These are phyloP conservation scores for Amphirosellinia nigrospora DNA, from an alignment of 495 filamentous ascomycete genomes.

Conservation along the genomic window DNA sequence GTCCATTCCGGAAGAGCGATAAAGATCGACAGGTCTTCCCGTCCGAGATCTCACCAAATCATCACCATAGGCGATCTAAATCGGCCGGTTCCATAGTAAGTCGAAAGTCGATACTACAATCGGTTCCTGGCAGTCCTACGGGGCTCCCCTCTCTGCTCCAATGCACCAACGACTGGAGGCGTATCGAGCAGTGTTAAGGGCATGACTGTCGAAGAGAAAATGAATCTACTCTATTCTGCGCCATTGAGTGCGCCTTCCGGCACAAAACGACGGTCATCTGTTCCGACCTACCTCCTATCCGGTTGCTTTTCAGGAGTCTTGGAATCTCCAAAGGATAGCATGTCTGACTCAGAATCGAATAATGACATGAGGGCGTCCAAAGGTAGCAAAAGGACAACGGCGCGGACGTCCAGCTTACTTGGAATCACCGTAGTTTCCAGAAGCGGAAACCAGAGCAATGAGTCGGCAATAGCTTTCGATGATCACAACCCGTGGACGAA, in stretches of 20 bases:
- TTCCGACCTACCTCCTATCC: conserved; percentile 53
- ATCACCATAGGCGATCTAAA: conserved; percentile 49
- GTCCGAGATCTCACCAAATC: conserved; percentile 44
- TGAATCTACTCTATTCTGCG: conserved; percentile 52
- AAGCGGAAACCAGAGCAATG: conserved; percentile 21
- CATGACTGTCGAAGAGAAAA: conserved; percentile 61
- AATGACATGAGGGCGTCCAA: conserved; percentile 32
- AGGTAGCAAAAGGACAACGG: conserved; percentile 43
- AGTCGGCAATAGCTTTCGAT: conserved; percentile 19
- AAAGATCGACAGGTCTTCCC: conserved; percentile 48
- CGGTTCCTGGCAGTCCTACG: conserved; percentile 55
- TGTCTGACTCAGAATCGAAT: neutral
- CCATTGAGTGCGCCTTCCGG: conserved; percentile 44
- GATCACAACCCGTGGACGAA: conserved; percentile 40
- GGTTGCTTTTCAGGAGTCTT: conserved; percentile 31
- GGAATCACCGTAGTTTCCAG: conserved; percentile 47
- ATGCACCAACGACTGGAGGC: conserved; percentile 44
- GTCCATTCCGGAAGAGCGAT: conserved; percentile 53
- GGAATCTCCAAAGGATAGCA: conserved; percentile 6
- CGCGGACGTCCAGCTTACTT: conserved; percentile 46
- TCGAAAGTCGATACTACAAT: conserved; percentile 51
- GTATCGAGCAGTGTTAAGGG: conserved; percentile 57
- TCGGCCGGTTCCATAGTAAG: conserved; percentile 50
- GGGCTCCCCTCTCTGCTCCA: conserved; percentile 51
- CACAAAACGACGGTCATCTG: conserved; percentile 45